Evolutionary conservation across 2,329 filamentous ascomycete species (phyloP), one percentile per base, ranked within the genome.

Genomic region (Aspergillus clavatus): DNA sequence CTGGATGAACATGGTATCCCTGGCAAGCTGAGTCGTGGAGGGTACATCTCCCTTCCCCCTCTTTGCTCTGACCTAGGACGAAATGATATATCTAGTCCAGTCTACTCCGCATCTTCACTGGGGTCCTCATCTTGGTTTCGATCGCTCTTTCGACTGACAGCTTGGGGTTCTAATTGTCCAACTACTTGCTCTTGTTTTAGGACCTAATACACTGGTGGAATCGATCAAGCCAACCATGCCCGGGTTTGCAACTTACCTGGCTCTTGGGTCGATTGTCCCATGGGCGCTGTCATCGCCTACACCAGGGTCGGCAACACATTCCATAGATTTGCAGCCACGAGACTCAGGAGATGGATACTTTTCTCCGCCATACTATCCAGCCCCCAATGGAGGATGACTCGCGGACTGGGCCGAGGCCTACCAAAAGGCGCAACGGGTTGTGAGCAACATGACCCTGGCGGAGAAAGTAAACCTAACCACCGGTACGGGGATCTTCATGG

Each of bases 391-490:
- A 40, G 87, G 86, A 29, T 89, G 86, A 82, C 69, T 77, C 0
- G 68, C 76, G 5, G 78, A 79, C 46, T 91, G 87, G 87, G 71
- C 72, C 18, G 78, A 78, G 14, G 84, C 84, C 55, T 91, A 89
- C 59, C 70, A 70, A 42, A 88, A 86, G 57, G 87, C 87, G 1
- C 75, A 81, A 46, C 66, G 72, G 3, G 65, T 90, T 11, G 86
- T 91, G 12, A 78, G 80, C 42, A 78, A 81, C 38, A 87, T 91
- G 86, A 90, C 86, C 0, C 67, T 91, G 45, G 86, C 85, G 2
- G 87, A 90, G 63, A 91, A 90, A 69, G 83, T 84, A 3, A 90
- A 89, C 59, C 75, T 89, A 41, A 89, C 85, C 0, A 79, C 79
- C 1, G 86, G 86, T 3, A 83, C 78, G 1, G 86, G 86, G 1